Conservation (phyloP, 768 basidiomycete species). For the Chiua virens region DNA sequence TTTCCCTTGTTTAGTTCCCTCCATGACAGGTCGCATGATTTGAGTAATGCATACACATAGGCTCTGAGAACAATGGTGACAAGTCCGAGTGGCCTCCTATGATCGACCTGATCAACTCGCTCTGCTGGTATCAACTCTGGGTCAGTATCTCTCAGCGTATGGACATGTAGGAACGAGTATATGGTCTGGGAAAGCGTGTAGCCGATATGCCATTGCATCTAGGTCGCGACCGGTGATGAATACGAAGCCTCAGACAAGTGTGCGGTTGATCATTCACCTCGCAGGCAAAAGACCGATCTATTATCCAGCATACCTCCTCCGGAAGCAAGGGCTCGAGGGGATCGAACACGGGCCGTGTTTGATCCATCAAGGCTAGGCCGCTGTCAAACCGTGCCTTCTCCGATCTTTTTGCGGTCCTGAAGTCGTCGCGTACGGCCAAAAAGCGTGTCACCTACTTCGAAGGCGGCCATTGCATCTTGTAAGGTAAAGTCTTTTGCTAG, state of each 20-base stretch:
- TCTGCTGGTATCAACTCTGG: conserved; percentile 45
- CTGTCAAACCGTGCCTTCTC: conserved; percentile 89
- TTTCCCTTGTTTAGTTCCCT: conserved; percentile 74
- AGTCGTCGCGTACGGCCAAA: conserved; percentile 10
- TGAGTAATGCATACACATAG: conserved; percentile 65
- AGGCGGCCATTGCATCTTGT: conserved; percentile 91
- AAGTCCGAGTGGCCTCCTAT: conserved; percentile 56
- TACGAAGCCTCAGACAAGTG: conserved; percentile 6
- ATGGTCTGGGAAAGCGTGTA: conserved; percentile 85
- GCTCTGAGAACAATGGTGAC: conserved; percentile 68
- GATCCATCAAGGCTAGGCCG: conserved; percentile 54
- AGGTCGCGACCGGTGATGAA: conserved; percentile 15
- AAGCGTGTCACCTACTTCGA: conserved; percentile 57
- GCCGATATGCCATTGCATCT: conserved; percentile 91
- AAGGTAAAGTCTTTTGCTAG: conserved; percentile 71
- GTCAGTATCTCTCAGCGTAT: conserved; percentile 60
- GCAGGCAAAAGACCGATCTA: conserved; percentile 73
- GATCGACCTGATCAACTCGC: conserved; percentile 33
- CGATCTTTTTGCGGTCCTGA: conserved; percentile 60
- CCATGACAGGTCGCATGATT: conserved; percentile 83
- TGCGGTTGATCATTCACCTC: conserved; percentile 56
- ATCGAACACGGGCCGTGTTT: conserved; percentile 54
- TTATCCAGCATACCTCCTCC: conserved; percentile 84
- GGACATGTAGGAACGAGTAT: conserved; percentile 74
- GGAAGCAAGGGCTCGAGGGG: conserved; percentile 63